Base-by-base conservation (phyloP, 2,329 filamentous ascomycete species). In the Sporothrix mexicana region DNA sequence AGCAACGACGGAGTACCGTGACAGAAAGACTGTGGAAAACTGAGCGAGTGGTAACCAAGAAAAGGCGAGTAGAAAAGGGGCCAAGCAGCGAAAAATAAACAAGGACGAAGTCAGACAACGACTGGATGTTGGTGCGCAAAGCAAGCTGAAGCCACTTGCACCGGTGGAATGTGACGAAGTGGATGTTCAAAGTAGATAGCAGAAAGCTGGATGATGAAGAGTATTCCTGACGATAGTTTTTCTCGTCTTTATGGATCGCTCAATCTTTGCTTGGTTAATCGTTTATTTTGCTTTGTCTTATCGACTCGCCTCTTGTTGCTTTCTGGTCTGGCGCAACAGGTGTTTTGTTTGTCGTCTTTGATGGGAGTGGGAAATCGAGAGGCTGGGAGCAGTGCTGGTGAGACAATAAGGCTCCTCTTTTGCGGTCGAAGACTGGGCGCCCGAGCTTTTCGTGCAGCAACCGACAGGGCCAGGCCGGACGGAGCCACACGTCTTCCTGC, bases 321-420 rank as follows among this genome's bases (percentile, higher is more conserved):
- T 68, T 51, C 13, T 30, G 23, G 9, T 51, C 45, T 36, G 64
- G 66, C 66, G 66, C 66, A 68, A 53, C 30, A 23, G 5, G 10
- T 43, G 30, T 66, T 66, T 71, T 71, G 47, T 71, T 64, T 62
- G 36, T 64, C 57, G 69, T 41, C 10, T 9, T 71, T 36, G 41
- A 23, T n/a, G n/a, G 51, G 30, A 36, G 73, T 68, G 73, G 59
- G 76, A 80, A 81, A 78, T 78, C 74, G 77, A 81, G 80, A 80
- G 80, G 80, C 77, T 81, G 80, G 80, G 78, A 73, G 51, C 36
- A 20, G 47, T 30, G 69, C 41, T 61, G 62, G 72, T 73, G 64
- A 69, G 72, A 73, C 72, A 73, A 57, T 15, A n/a, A 36, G 36
- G 67, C 51, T 45, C 51, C 67, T 57, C 49, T 51, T 36, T 55